Percentiles rank a stretch among this genome's conserved stretches.
Conservation (phyloP, 805 yeast species). For the Schwanniomyces polymorphus region DNA sequence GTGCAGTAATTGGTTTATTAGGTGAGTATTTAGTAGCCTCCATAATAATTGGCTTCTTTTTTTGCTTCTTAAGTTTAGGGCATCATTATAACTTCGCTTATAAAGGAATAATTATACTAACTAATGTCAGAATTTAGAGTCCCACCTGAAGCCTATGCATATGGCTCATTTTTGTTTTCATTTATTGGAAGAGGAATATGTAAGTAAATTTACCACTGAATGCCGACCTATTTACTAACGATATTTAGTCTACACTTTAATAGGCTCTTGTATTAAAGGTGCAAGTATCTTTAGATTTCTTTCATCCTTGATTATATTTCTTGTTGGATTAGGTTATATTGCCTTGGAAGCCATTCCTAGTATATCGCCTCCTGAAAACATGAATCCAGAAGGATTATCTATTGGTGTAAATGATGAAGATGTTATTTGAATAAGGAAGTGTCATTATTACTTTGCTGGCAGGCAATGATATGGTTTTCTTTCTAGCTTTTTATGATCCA, state of each 20-base stretch:
- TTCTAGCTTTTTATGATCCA: not conserved
- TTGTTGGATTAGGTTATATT: conserved; percentile 59
- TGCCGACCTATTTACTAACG: conserved; percentile 16
- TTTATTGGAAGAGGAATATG: conserved; percentile 75
- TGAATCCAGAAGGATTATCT: conserved; percentile 51
- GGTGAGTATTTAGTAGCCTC: conserved; percentile 28
- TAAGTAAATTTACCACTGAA: conserved; percentile 32
- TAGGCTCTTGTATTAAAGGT: conserved; percentile 41
- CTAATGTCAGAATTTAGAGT: conserved; percentile 42
- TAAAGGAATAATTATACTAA: not conserved
- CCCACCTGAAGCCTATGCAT: conserved; percentile 62
- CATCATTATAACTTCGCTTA: not conserved
- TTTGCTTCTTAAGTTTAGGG: not conserved
- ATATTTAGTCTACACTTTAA: conserved; percentile 32
- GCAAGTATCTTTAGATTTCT: conserved; percentile 58
- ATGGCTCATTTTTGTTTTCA: conserved; percentile 67
- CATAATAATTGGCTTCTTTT: not conserved
- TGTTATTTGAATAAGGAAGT: conserved; percentile 19
- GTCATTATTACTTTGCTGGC: not conserved
- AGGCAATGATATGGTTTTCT: not conserved
- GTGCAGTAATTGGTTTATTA: conserved; percentile 51
- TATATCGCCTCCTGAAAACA: conserved; percentile 78
- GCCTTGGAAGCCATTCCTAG: conserved; percentile 72
- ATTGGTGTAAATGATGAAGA: conserved; percentile 42
- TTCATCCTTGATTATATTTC: conserved; percentile 56